Evolutionary conservation across 805 yeast species (phyloP).

Genomic region (Yamadazyma scolyti): DNA sequence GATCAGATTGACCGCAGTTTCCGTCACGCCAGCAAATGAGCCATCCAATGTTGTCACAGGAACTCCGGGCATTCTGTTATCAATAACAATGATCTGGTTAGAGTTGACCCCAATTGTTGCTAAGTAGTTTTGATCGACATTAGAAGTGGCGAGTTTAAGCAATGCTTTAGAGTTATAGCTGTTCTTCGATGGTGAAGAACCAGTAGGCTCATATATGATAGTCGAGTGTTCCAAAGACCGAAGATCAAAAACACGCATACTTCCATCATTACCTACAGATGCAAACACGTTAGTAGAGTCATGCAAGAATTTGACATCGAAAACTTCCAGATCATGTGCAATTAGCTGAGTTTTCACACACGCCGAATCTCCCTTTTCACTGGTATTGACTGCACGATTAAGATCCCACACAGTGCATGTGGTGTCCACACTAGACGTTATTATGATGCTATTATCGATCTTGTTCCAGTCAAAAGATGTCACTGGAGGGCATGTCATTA

Average conservation of each 20-base stretch:
- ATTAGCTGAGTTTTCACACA: slow-evolving; percentile 87
- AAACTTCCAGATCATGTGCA: slow-evolving; percentile 95
- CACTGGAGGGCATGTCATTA: slow-evolving; percentile 71
- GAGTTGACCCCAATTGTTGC: slow-evolving; percentile 80
- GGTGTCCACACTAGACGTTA: slow-evolving; percentile 89
- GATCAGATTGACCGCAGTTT: slow-evolving; percentile 65
- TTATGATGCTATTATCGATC: slow-evolving; percentile 61
- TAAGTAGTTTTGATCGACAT: slow-evolving; percentile 73
- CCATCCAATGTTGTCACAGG: slow-evolving; percentile 72
- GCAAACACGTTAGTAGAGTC: slow-evolving; percentile 77
- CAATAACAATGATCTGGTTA: slow-evolving; percentile 64
- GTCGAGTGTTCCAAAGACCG: slow-evolving; percentile 90
- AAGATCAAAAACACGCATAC: slow-evolving; percentile 87
- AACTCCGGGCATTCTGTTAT: slow-evolving; percentile 82
- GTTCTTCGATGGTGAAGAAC: slow-evolving; percentile 9
- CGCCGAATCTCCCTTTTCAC: slow-evolving; percentile 40
- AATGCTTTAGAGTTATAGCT: slow-evolving; percentile 50
- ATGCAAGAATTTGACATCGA: slow-evolving; percentile 81
- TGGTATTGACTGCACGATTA: slow-evolving; percentile 16
- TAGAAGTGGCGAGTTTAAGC: slow-evolving; percentile 72
- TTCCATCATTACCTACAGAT: slow-evolving; percentile 93
- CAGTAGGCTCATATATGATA: slow-evolving; percentile 82
- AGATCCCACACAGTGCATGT: slow-evolving; percentile 97
- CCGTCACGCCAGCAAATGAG: slow-evolving; percentile 44
- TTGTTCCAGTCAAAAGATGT: slow-evolving; percentile 94